phyloP scores from a whole-genome alignment of 2,329 filamentous ascomycete genomes.

The Talaromyces sp. region DNA sequence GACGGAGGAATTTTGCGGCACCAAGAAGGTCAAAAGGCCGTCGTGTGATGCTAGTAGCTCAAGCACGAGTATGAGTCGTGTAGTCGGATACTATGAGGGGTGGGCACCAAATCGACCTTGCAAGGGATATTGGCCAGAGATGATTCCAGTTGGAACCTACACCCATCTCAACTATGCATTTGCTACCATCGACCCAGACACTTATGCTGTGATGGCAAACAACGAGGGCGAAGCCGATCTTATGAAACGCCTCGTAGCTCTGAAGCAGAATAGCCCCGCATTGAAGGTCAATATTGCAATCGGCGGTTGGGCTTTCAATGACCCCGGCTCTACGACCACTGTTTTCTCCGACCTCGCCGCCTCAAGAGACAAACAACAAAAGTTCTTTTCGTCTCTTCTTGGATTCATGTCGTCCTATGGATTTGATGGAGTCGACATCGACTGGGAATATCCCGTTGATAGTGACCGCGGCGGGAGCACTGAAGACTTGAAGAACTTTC shows the following conservation, averaged over 20 bases:
- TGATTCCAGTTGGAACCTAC: conserved; percentile 26
- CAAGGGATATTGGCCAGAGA: conserved; percentile 15
- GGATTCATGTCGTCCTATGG: conserved; percentile 46
- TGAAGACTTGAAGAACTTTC: conserved; percentile 41
- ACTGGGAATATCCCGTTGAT: conserved; percentile 48
- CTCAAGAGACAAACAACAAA: conserved; percentile 16
- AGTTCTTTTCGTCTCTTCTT: conserved; percentile 43
- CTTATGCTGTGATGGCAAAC: conserved; percentile 33
- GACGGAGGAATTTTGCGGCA: conserved; percentile 8
- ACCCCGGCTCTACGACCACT: conserved; percentile 19
- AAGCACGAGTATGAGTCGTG: not conserved
- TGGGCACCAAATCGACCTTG: conserved; percentile 33
- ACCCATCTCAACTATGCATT: conserved; percentile 47
- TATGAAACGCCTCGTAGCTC: not conserved
- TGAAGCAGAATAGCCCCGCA: conserved; percentile 9
- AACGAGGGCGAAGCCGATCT: conserved; percentile 3
- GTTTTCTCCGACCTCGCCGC: conserved; percentile 25
- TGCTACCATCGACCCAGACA: conserved; percentile 44
- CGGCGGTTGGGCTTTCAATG: conserved; percentile 30
- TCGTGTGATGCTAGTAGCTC: not conserved
- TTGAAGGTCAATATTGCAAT: conserved; percentile 29
- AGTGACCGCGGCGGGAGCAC: conserved; percentile 42
- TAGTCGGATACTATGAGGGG: conserved; percentile 43
- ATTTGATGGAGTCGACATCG: conserved; percentile 52
- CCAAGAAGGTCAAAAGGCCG: conserved; percentile 5